Evolutionary conservation across 2,329 filamentous ascomycete species (phyloP).

Genomic region (Trichoderma sp.): DNA sequence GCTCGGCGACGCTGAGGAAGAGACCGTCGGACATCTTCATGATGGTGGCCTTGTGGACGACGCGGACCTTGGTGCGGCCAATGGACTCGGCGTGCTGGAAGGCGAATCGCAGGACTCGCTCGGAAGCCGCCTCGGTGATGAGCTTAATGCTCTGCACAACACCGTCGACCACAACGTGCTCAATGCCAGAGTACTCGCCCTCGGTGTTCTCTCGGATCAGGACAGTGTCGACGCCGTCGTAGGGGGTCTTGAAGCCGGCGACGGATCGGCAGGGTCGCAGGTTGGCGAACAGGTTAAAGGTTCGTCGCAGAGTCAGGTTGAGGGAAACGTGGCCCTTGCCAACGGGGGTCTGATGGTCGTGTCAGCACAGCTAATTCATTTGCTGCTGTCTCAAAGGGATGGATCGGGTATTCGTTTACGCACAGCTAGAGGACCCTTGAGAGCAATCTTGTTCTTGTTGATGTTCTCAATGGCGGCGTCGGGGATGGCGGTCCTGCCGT

Average conservation of each 20-base stretch:
- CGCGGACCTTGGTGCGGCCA: slow-evolving; percentile 93
- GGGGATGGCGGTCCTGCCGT: slow-evolving; percentile 94
- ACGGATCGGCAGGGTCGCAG: slow-evolving; percentile 96
- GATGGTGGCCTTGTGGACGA: slow-evolving; percentile 99
- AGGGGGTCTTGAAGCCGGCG: slow-evolving; percentile 96
- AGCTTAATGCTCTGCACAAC: slow-evolving; percentile 99
- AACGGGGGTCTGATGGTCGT: slow-evolving; percentile 68
- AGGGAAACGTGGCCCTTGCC: slow-evolving; percentile 99
- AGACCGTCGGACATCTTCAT: slow-evolving; percentile 99
- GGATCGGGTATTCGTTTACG: not conserved
- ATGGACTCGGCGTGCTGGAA: slow-evolving; percentile 97
- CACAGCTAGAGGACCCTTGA: slow-evolving; percentile 97
- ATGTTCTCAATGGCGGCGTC: slow-evolving; percentile 91
- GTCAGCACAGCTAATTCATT: not conserved
- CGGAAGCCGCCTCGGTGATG: slow-evolving; percentile 90
- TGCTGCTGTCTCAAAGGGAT: not conserved
- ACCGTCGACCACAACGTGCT: slow-evolving; percentile 96
- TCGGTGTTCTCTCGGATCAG: slow-evolving; percentile 99
- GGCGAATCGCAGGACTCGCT: slow-evolving; percentile 93
- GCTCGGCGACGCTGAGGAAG: slow-evolving; percentile 82
- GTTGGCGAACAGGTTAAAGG: slow-evolving; percentile 99
- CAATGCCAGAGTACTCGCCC: slow-evolving; percentile 98
- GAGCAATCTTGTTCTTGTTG: slow-evolving; percentile 90
- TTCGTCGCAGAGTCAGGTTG: slow-evolving; percentile 96
- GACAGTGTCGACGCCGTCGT: slow-evolving; percentile 94